These are phyloP conservation scores for Passalora sequoiae DNA, from an alignment of 2,329 filamentous ascomycete genomes.

Conservation along the genomic window DNA sequence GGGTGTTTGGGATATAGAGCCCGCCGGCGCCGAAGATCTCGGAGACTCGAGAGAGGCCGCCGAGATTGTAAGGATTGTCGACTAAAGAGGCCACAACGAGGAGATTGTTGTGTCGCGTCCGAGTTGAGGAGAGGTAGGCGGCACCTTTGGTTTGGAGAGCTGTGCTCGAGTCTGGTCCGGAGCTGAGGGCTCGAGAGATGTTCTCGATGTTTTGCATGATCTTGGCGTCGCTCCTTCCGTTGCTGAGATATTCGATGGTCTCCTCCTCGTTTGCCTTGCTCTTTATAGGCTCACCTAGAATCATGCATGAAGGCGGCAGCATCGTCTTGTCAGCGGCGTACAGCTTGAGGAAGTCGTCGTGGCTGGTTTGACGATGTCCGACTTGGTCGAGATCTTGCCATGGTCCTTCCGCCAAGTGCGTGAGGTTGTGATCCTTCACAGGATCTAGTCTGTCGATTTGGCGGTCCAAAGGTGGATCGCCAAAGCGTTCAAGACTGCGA, in stretches of 20 bases:
- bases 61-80: constrained; percentile 48
- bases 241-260: neutral
- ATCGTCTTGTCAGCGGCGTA: constrained; percentile 26
- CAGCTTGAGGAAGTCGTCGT: constrained; percentile 39
- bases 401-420: constrained; percentile 42
- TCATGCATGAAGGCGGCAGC: constrained; percentile 29
- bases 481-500: constrained; percentile 41
- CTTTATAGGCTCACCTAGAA: constrained; percentile 26
- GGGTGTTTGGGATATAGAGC: constrained; percentile 40
- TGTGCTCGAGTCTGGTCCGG: constrained; percentile 12
- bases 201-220: constrained; percentile 16
- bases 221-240: constrained; percentile 7
- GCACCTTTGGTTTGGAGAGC: constrained; percentile 50
- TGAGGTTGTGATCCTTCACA: constrained; percentile 40
- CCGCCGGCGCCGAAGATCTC: constrained; percentile 49
- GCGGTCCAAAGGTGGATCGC: constrained; percentile 35
- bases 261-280: neutral
- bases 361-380: constrained; percentile 35
- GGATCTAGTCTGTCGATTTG: constrained; percentile 41
- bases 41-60: constrained; percentile 46
- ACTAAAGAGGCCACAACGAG: constrained; percentile 49
- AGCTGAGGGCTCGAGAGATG: constrained; percentile 17
- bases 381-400: constrained; percentile 43
- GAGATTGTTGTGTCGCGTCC: constrained; percentile 31
- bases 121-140: constrained; percentile 38